Percentiles rank a stretch among this genome's conserved stretches.
Conservation (phyloP, 2,329 filamentous ascomycete species). For the Albifimbria verrucaria region DNA sequence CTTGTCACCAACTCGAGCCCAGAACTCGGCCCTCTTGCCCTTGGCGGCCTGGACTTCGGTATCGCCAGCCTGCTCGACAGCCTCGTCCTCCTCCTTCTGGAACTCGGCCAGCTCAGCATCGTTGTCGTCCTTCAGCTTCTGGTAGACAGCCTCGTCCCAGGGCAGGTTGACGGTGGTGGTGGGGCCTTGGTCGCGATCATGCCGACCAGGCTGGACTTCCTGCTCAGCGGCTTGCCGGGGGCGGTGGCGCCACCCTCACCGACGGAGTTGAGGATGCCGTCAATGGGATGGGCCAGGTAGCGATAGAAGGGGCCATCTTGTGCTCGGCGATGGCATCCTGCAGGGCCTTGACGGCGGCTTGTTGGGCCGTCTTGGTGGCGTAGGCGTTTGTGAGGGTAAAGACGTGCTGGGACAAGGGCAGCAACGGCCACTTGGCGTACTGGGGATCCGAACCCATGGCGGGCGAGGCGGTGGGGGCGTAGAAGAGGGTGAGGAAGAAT, state of each 20-base stretch:
- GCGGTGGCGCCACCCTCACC: constrained; percentile 58
- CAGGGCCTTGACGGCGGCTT: constrained; percentile 68
- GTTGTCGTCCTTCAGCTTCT: constrained; percentile 72
- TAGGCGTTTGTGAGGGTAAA: constrained; percentile 83
- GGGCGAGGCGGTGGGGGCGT: constrained; percentile 13
- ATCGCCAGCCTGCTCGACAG: constrained; percentile 91
- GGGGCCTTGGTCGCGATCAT: constrained; percentile 71
- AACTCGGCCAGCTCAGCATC: constrained; percentile 72
- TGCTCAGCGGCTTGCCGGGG: constrained; percentile 56
- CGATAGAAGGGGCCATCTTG: constrained; percentile 88
- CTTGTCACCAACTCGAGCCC: constrained; percentile 94
- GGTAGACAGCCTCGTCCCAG: constrained; percentile 90
- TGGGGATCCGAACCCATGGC: constrained; percentile 78
- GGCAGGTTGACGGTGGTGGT: constrained; percentile 66
- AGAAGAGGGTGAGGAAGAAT: constrained; percentile 11
- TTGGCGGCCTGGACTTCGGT: constrained; percentile 90
- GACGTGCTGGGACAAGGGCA: constrained; percentile 79
- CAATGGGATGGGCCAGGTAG: constrained; percentile 76
- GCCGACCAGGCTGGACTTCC: constrained; percentile 68
- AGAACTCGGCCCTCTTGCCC: constrained; percentile 95
- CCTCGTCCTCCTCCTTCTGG: constrained; percentile 89
- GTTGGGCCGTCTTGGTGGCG: constrained; percentile 62
- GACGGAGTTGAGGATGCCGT: constrained; percentile 75
- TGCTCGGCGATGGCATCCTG: constrained; percentile 80
- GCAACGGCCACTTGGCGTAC: constrained; percentile 80